These are phyloP conservation scores for Rhodotorula sphaerocarpa DNA, from an alignment of 768 basidiomycete genomes.

Conservation along the genomic window DNA sequence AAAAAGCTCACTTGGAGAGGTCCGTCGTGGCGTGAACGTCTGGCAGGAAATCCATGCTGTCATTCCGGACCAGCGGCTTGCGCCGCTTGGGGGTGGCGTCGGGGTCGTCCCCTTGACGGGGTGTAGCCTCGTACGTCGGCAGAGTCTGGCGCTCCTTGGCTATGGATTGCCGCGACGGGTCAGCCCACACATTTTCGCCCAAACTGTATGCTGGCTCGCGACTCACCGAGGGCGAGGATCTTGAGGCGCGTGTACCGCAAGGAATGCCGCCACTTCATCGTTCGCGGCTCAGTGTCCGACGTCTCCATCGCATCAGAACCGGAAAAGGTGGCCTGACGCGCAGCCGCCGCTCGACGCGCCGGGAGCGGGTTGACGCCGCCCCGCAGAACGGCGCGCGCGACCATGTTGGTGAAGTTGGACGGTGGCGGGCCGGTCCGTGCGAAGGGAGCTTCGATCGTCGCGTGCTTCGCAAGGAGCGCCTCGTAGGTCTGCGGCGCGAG, in stretches of 20 bases:
- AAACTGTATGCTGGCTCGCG: too few species aligned
- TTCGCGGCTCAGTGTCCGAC: background rate
- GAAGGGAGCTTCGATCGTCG: conserved; percentile 20
- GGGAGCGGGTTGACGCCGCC: background rate
- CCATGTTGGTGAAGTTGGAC: conserved; percentile 28
- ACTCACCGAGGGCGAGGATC: conserved; percentile 26
- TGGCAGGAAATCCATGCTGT: conserved; percentile 31
- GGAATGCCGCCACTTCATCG: conserved; percentile 11
- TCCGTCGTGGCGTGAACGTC: conserved; percentile 8
- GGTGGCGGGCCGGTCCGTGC: conserved; percentile 17
- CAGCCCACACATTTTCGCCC: too few species aligned
- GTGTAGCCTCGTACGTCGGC: conserved; percentile 13
- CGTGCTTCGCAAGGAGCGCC: conserved; percentile 13
- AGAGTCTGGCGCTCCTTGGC: conserved; percentile 17
- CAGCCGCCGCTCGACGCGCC: background rate
- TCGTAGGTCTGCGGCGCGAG: conserved; percentile 16
- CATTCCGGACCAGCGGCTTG: conserved; percentile 19
- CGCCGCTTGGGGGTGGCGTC: conserved; percentile 26
- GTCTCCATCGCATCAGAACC: background rate
- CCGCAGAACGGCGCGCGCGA: conserved; percentile 22
- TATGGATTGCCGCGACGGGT: background rate
- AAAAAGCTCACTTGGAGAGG: conserved; percentile 17
- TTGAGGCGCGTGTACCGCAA: conserved; percentile 19
- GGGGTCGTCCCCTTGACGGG: conserved; percentile 12
- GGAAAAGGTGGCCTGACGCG: background rate